Percentiles rank a stretch among this genome's conserved stretches.
These are phyloP conservation scores for Symbiodinium natans DNA, from an alignment of 73 alveolate genomes.

Conservation along the genomic window DNA sequence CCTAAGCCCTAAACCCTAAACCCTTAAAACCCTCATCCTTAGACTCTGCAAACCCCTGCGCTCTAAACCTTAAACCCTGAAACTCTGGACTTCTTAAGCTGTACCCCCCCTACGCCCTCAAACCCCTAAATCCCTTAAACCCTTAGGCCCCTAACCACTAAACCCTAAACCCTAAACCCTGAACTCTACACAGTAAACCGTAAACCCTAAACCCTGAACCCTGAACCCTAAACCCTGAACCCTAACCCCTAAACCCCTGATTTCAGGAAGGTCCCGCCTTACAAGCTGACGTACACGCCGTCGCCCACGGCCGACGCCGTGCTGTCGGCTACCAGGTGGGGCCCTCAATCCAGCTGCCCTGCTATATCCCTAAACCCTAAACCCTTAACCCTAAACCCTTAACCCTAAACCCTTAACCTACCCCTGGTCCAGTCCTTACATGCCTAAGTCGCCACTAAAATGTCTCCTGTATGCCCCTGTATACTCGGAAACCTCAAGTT, in stretches of 20 bases:
- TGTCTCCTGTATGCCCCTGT: too few relatives aligned
- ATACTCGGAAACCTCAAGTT: too few relatives aligned
- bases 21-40: background rate
- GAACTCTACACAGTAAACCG: background rate
- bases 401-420: too few relatives aligned
- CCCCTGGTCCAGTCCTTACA: too few relatives aligned
- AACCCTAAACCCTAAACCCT: background rate
- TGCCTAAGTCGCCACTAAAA: too few relatives aligned
- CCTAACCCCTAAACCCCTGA: background rate
- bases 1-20: background rate
- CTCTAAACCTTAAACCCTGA: background rate
- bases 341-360: too few relatives aligned
- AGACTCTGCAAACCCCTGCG: too few relatives aligned
- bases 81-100: too few relatives aligned
- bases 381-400: background rate
- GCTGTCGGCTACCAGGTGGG: conserved; percentile 40
- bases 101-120: too few relatives aligned
- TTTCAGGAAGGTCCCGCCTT: conserved; percentile 79
- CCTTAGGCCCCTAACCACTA: background rate
- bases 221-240: background rate
- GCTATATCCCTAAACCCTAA: background rate
- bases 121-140: too few relatives aligned
- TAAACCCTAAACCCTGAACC: background rate
- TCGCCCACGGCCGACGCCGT: conserved; percentile 86
- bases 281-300: conserved; percentile 35